Evolutionary conservation across 805 yeast species (phyloP).

Genomic region (Maudiozyma pseudohumilis): DNA sequence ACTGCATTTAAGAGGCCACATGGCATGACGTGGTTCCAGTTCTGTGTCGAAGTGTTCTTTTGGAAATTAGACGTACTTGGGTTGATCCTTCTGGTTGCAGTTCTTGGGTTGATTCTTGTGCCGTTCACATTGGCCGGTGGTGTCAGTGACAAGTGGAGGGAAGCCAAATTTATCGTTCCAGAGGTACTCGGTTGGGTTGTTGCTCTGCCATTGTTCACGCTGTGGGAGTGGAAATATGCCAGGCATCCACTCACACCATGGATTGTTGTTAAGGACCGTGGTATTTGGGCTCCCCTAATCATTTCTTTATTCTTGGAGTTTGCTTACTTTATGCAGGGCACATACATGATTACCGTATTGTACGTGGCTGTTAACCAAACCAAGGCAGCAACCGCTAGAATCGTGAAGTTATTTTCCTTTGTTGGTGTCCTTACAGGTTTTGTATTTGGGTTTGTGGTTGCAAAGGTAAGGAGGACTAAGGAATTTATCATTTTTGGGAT

Average conservation of each 20-base stretch:
- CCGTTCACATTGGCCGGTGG: slow-evolving; percentile 69
- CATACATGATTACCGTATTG: slow-evolving; percentile 51
- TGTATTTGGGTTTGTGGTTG: slow-evolving; percentile 44
- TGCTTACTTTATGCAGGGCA: slow-evolving; percentile 57
- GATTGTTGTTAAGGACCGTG: slow-evolving; percentile 46
- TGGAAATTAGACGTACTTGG: slow-evolving; percentile 59
- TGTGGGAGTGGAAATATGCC: slow-evolving; percentile 51
- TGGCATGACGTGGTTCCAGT: slow-evolving; percentile 13
- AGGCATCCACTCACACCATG: slow-evolving; percentile 49
- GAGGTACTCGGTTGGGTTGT: slow-evolving; percentile 44
- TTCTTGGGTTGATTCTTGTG: slow-evolving; percentile 49
- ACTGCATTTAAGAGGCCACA: neutral
- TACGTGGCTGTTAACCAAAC: slow-evolving; percentile 47
- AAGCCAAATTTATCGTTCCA: slow-evolving; percentile 51
- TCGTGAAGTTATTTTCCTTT: slow-evolving; percentile 51
- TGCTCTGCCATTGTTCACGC: slow-evolving; percentile 42
- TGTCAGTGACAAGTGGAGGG: slow-evolving; percentile 38
- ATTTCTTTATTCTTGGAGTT: slow-evolving; percentile 47
- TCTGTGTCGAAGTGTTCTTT: slow-evolving; percentile 31
- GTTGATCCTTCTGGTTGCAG: slow-evolving; percentile 39
- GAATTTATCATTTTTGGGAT: slow-evolving; percentile 51
- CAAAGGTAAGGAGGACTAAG: slow-evolving; percentile 42
- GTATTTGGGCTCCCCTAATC: slow-evolving; percentile 50
- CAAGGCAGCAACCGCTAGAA: slow-evolving; percentile 51
- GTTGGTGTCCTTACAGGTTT: slow-evolving; percentile 55